Conservation (phyloP, 2,329 filamentous ascomycete genomes). For the Aspergillus texensis region DNA sequence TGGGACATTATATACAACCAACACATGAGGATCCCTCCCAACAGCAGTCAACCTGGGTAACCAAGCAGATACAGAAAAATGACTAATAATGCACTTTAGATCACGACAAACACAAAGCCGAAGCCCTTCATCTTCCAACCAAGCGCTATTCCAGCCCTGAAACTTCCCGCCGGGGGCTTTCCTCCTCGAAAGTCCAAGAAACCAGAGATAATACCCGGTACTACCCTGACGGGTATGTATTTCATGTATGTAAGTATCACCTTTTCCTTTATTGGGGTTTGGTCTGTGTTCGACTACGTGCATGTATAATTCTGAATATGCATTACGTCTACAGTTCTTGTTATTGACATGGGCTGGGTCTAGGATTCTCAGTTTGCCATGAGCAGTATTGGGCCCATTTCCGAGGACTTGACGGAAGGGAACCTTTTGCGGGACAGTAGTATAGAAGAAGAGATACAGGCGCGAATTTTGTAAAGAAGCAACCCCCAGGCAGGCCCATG, state of each 20-base stretch:
- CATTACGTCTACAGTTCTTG: background rate
- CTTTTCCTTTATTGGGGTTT: background rate
- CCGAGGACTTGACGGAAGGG: background rate
- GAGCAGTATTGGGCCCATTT: background rate
- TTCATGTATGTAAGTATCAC: slow-evolving; percentile 22
- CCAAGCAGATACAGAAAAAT: background rate
- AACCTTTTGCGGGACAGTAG: background rate
- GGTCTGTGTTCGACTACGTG: background rate
- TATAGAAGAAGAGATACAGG: background rate
- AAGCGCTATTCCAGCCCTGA: slow-evolving; percentile 19
- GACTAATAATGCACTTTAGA: slow-evolving; percentile 9
- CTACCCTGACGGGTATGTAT: slow-evolving; percentile 25
- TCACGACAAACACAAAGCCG: slow-evolving; percentile 19
- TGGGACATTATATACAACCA: background rate
- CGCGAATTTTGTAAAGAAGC: background rate
- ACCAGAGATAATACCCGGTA: slow-evolving; percentile 14
- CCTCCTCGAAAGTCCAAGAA: slow-evolving; percentile 12
- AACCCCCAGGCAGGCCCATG: background rate
- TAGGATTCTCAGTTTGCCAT: background rate
- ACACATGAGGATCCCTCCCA: background rate
- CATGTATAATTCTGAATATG: background rate
- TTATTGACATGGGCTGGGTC: background rate
- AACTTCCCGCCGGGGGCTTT: slow-evolving; percentile 15
- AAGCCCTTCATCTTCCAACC: slow-evolving; percentile 21
- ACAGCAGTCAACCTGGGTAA: background rate